Base-by-base conservation (phyloP, 1,139 yeast species). In the Arxiozyma slooffiae region DNA sequence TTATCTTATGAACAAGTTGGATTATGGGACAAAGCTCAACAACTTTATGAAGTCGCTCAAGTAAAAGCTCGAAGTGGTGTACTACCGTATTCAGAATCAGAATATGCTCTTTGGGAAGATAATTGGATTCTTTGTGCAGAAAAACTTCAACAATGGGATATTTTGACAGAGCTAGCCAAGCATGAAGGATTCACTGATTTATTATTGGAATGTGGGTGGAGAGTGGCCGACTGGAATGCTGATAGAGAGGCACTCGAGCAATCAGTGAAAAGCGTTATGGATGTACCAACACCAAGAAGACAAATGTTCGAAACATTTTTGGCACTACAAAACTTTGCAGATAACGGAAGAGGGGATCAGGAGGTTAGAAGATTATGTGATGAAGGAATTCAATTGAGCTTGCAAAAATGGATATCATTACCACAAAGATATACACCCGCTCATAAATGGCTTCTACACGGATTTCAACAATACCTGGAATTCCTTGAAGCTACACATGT, bases 51-150 rank as follows among this genome's bases (percentile, higher is more conserved):
- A 68, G 81, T 89, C n/a, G 98, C 98, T 1, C 98, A 94, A 69
- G 85, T 94, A 53, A 90, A 92, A 60, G 98, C 98, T 0, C 75
- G 98, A 53, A 85, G 95, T 62, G 98, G 98, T 1, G 95, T 87
- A 2, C 72, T 92, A 48, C 98, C 98, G 0, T 94, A 88, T 65
- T 88, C 96, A 24, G 97, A 94, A 63, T 81, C 96, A 1, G 99
- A 94, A 62, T 94, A 94, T 62, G 82, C 95, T 0, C 73, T 94
- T 45, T 94, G 99, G 99, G 99, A 94, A 70, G 98, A 94, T 64
- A 95, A 92, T 60, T 94, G 98, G 99, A 88, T 94, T 51, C 71
- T 87, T 38, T 90, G 98, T 72, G 96, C 98, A 2, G 97, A 94
- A 64, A 92, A 94, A 64, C 73, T 94, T 49, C 99, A 94, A 64